Evolutionary conservation across 805 yeast genomes (phyloP).

Genomic region (Candida loeiensis): DNA sequence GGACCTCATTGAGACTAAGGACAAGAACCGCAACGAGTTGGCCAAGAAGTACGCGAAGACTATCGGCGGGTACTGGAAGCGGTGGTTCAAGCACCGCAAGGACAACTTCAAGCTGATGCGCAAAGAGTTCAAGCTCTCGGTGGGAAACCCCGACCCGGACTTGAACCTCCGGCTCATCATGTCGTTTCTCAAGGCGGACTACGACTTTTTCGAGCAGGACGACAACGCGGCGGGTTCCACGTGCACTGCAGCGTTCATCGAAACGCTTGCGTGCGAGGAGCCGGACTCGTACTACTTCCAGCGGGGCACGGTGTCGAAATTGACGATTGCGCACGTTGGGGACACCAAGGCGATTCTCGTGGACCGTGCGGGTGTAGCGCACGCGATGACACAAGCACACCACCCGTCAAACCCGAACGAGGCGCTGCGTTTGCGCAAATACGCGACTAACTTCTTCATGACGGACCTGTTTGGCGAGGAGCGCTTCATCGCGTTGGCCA

Average conservation of each 20-base stretch:
- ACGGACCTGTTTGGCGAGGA: conserved; percentile 93
- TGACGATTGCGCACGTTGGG: conserved; percentile 86
- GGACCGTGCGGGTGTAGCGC: conserved; percentile 77
- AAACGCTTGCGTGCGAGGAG: conserved; percentile 40
- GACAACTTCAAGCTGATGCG: conserved; percentile 27
- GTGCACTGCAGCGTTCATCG: conserved; percentile 61
- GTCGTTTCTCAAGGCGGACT: conserved; percentile 64
- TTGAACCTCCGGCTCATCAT: conserved; percentile 57
- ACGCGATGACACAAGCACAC: conserved; percentile 72
- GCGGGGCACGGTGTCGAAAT: conserved; percentile 58
- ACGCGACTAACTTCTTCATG: conserved; percentile 58
- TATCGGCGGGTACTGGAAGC: conserved; percentile 83
- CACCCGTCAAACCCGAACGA: conserved; percentile 86
- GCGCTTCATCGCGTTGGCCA: conserved; percentile 77
- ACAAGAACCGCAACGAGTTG: conserved; percentile 35
- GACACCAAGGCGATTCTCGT: conserved; percentile 87
- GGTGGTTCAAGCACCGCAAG: conserved; percentile 55
- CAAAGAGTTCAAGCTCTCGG: conserved; percentile 13
- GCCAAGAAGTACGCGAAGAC: conserved; percentile 52
- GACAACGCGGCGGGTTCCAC: conserved; percentile 62
- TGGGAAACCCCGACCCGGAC: conserved; percentile 43
- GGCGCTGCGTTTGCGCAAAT: conserved; percentile 63
- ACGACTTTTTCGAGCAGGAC: conserved; percentile 45
- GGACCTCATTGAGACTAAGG: conserved; percentile 23
- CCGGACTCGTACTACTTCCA: conserved; percentile 50